Evolutionary conservation across 139 green algal species (phyloP), one percentile per base, ranked within the genome.

Genomic region (Chlorella sp.): DNA sequence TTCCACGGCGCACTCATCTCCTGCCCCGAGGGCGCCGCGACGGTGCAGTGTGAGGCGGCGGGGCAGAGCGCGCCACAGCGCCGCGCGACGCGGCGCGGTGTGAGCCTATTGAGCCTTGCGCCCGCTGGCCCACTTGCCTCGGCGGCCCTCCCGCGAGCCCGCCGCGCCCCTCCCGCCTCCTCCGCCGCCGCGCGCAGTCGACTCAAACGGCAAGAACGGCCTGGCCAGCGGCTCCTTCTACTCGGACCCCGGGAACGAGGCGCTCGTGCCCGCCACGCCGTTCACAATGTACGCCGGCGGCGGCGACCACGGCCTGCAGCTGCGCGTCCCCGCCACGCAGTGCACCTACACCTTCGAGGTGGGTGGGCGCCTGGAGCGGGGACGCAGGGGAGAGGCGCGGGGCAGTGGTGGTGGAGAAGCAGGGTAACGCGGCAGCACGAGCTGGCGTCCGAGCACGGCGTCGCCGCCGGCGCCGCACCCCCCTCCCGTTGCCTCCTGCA

Each of bases 341-440:
- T 75, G 69, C 53, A 51, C 56, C 51, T 65, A 75, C 19, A 38
- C 51, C 5, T 75, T 67, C 53, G 48, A 38, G 53, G 67, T 74
- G 38, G 21, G 67, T 42, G 23, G 5, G 33, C 2, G 12, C 12
- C 11, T 17, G 17, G 11, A 19, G 14, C 6, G 5, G 2, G 21
- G 36, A 42, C 36, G 19, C 33, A 14, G 45, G 45, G 12, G 11
- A 53, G 45, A 14, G 29, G 53, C 23, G 53, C 19, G n/a, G n/a
- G 11, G 19, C 53, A 61, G 33, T 6, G 11, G 35, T 45, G 59
- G 33, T 35, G 27, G 33, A 64, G 40, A 29, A 21, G 15, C 6
- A 21, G 11, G 51, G 12, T 8, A 8, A 60, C 19, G 51, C 9
- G 38, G 61, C 61, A 51, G 8, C 21, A 50, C 33, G 27, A 5